Evolutionary conservation across 148 eudicot genomes (phyloP).

Genomic region (Chenopodium berlandieri): DNA sequence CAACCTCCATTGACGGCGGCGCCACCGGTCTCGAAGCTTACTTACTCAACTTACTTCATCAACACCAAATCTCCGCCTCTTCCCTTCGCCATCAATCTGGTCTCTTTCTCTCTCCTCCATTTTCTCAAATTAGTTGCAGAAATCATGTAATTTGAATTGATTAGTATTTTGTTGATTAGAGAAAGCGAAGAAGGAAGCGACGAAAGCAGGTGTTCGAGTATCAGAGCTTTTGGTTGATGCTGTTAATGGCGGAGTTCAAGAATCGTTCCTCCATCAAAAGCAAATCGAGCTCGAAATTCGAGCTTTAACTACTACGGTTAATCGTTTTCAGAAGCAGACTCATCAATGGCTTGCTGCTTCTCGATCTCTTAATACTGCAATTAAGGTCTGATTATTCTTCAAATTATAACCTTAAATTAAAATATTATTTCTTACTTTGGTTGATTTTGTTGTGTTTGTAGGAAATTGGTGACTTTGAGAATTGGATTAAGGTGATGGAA

Average conservation of each 20-base stretch:
- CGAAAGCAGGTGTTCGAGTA: conserved; percentile 49
- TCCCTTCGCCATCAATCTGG: conserved; percentile 30
- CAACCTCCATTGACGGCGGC: background rate
- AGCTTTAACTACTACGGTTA: conserved; percentile 47
- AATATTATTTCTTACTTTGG: background rate
- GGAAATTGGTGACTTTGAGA: conserved; percentile 94
- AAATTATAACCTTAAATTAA: background rate
- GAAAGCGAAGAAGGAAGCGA: conserved; percentile 69
- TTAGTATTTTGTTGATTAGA: conserved; percentile 30
- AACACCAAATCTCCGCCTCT: conserved; percentile 17
- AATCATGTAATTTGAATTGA: too few species aligned
- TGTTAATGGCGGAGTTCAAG: conserved; percentile 79
- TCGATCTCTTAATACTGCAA: conserved; percentile 60
- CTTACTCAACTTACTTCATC: conserved; percentile 19
- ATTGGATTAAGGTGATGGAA: conserved; percentile 92
- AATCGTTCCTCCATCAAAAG: conserved; percentile 71
- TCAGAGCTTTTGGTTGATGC: conserved; percentile 67
- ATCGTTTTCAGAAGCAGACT: conserved; percentile 70
- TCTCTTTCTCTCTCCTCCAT: background rate
- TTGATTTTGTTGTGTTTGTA: conserved; percentile 11
- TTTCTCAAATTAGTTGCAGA: background rate
- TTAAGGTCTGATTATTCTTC: conserved; percentile 42
- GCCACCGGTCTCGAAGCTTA: conserved; percentile 11
- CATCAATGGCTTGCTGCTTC: conserved; percentile 87
- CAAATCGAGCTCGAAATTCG: conserved; percentile 76